Conservation (phyloP, 1,139 yeast genomes). For the Suhomyces guaymorum region DNA sequence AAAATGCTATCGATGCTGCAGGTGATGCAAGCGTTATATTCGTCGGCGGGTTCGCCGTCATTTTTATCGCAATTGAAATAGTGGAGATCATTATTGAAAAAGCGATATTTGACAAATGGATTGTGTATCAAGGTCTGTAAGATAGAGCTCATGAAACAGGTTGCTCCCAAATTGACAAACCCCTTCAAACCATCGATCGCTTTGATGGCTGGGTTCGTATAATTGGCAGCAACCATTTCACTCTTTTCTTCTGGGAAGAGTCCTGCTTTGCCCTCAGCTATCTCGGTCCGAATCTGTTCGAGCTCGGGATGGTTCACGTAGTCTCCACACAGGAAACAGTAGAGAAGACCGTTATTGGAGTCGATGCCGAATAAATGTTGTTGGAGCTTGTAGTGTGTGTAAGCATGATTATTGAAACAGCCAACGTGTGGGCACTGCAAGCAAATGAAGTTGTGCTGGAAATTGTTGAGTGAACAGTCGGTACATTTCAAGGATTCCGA, state of each 20-base stretch:
- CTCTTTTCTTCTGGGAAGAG: slow-evolving; percentile 1
- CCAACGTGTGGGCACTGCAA: slow-evolving; percentile 84
- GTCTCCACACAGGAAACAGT: slow-evolving; percentile 77
- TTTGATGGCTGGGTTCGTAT: slow-evolving; percentile 52
- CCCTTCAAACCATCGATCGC: slow-evolving; percentile 82
- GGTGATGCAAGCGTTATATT: slow-evolving; percentile 62
- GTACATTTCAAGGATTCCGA: slow-evolving; percentile 50
- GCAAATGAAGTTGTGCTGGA: slow-evolving; percentile 63
- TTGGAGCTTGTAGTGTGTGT: slow-evolving; percentile 56
- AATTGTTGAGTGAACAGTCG: slow-evolving; percentile 48
- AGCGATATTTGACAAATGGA: slow-evolving; percentile 77
- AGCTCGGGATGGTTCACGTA: slow-evolving; percentile 63
- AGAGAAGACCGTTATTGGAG: slow-evolving; percentile 57
- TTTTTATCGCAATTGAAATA: slow-evolving; percentile 41
- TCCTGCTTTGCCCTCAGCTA: slow-evolving; percentile 9
- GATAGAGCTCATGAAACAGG: slow-evolving; percentile 92
- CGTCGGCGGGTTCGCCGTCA: slow-evolving; percentile 32
- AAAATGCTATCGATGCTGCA: slow-evolving; percentile 83
- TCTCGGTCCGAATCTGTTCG: slow-evolving; percentile 50
- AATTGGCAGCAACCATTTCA: slow-evolving; percentile 18
- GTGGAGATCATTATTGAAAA: slow-evolving; percentile 64
- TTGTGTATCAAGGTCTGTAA: slow-evolving; percentile 86
- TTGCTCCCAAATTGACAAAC: slow-evolving; percentile 89
- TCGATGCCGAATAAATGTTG: slow-evolving; percentile 79
- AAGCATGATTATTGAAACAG: slow-evolving; percentile 54